These are phyloP conservation scores for Planoprotostelium fungivorum DNA, from an alignment of 78 protist species.

Conservation along the genomic window DNA sequence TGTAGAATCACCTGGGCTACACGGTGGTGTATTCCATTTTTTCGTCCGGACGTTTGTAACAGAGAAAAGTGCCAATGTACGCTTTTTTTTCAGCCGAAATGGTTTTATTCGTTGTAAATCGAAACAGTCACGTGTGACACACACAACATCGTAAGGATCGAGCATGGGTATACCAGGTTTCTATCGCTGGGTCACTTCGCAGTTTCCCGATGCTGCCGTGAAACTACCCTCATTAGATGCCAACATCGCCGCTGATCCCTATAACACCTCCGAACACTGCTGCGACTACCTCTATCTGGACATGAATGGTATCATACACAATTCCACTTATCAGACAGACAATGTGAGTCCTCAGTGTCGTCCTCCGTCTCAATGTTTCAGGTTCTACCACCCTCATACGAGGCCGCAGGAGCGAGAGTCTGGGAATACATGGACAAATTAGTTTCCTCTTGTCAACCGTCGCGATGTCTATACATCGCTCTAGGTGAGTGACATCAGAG, in stretches of 20 bases:
- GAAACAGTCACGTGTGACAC: too few relatives aligned
- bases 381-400: slow-evolving; percentile 6
- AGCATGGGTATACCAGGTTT: background rate
- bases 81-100: too few relatives aligned
- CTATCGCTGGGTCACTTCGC: background rate
- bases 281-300: slow-evolving; percentile 98
- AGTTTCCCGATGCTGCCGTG: background rate
- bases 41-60: too few relatives aligned
- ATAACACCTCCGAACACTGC: background rate
- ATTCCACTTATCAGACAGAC: background rate
- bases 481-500: slow-evolving; percentile 52
- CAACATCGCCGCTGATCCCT: background rate
- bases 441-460: slow-evolving; percentile 92
- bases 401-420: slow-evolving; percentile 81
- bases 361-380: slow-evolving; percentile 85
- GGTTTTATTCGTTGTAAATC: too few relatives aligned
- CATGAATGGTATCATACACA: slow-evolving; percentile 99
- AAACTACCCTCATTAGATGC: background rate
- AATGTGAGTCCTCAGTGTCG: background rate
- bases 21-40: too few relatives aligned
- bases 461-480: slow-evolving; percentile 95
- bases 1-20: too few relatives aligned
- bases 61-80: too few relatives aligned
- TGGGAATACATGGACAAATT: slow-evolving; percentile 90
- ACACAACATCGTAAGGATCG: too few relatives aligned